Base-by-base conservation (phyloP, 495 filamentous ascomycete genomes). In the Daldinia grandis region DNA sequence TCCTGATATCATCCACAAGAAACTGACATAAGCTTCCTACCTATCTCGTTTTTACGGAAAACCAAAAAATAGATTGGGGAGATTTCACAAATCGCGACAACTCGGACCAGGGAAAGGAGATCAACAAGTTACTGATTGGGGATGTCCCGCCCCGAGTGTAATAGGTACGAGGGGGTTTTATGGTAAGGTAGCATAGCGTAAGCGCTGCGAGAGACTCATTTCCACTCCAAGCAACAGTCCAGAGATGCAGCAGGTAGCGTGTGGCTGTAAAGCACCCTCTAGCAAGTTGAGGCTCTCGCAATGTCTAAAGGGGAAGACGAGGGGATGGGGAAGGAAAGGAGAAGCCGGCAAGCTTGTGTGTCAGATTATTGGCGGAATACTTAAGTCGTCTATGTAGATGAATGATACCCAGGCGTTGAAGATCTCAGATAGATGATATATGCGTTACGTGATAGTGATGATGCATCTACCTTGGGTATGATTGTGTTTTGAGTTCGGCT, bases 1-100 rank as follows among this genome's bases (percentile, higher is more conserved):
- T 79, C 95, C 95, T 5, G 95, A 99, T 70, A 92, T 98, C 68
- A 98, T 99, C 77, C 94, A 98, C 81, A 95, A 92, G 71, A 98
- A 97, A 81, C 97, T 98, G 76, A 93, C 92, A 64, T 98, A 81
- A 79, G 27, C 50, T 28, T 14, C 21, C 35, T 27, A 15, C 21
- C n/a, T 42, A 55, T 54, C 21, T 50, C 21, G 14, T 19, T 17
- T 25, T 28, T 19, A n/a, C 12, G 28, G 10, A 21, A 30, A 12
- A 1, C 42, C 1, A 47, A 28, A 40, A 37, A 49, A 25, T 25
- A 27, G 50, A 37, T 1, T n/a, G 31, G 12, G 42, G 12, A 47
- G 44, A 21, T 44, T 37, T 44, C 47, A 40, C 27, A 33, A 64
- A 54, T 27, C 37, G 54, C 44, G 3, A 49, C 8, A 12, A 47